Base-by-base conservation (phyloP, 192 early-diverging fungal species). In the Mortierella claussenii region DNA sequence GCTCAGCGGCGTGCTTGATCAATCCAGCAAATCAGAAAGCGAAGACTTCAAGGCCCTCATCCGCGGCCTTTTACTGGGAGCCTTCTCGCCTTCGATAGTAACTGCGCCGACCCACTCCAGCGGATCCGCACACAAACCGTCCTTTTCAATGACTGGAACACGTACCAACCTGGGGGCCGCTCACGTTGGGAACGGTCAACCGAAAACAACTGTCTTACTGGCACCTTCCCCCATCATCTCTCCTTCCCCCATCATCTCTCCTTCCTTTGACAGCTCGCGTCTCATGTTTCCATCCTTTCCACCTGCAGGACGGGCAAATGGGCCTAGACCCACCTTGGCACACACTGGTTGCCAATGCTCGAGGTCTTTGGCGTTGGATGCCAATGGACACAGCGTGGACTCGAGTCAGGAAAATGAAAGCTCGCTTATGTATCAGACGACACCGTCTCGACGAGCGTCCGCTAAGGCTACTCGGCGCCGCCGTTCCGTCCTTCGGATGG, bases 1-100 rank as follows among this genome's bases (percentile, higher is more conserved):
- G 5, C 78, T 98, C 12, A 79, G 86, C 1, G 84, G 84, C 23
- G 83, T 94, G 10, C 93, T 98, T 7, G 82, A 97, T 60, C 84
- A 87, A 49, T 65, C 69, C 12, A 79, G 81, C 63, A 69, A 69
- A 30, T 37, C 59, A 4, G 86, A 89, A 42, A 65, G 68, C 26
- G 48, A 55, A 1, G 81, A 84, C 24, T 84, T 88, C 33, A 76
- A 67, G 15, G 17, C 73, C 13, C 20, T 76, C 13, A 62, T 76
- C 13, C 73, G 73, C 17, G 73, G 73, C 0, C 52, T 76, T 0
- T 20, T 76, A 12, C 9, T 66, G 1, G 73, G 73, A 9, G 73
- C 58, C 7, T 76, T 76, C 18, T 57, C 73, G 11, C 31, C 58
- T 0, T 27, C 57, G 3, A 24, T 57, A 21, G 63, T 49, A 15